phyloP scores from a whole-genome alignment of 192 early-diverging fungal genomes.

The Coemansia sp. region DNA sequence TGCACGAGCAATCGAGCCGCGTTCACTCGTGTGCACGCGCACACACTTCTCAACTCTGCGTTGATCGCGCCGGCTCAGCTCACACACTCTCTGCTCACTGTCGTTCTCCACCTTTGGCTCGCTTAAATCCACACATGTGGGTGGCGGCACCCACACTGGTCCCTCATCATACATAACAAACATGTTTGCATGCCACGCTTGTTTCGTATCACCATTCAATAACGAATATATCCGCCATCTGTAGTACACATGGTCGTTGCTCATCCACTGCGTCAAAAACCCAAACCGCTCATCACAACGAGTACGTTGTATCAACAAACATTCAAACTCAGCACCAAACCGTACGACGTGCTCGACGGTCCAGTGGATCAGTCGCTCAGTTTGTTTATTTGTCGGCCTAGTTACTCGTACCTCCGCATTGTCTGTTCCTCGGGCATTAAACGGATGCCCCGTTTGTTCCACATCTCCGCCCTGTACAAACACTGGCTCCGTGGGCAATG shows the following conservation, averaged over 20 bases:
- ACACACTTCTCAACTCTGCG: slow-evolving; percentile 32
- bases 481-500: slow-evolving; percentile 69
- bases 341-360: slow-evolving; percentile 76
- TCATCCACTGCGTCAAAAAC: slow-evolving; percentile 75
- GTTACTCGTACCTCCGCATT: slow-evolving; percentile 65
- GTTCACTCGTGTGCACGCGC: slow-evolving; percentile 15
- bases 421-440: slow-evolving; percentile 17
- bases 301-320: slow-evolving; percentile 64
- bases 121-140: slow-evolving; percentile 49
- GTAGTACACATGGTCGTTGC: slow-evolving; percentile 82
- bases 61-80: slow-evolving; percentile 24
- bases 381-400: slow-evolving; percentile 58
- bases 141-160: slow-evolving; percentile 83
- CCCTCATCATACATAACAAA: slow-evolving; percentile 88
- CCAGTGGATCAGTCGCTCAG: slow-evolving; percentile 75
- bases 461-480: slow-evolving; percentile 43
- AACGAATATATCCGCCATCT: slow-evolving; percentile 90
- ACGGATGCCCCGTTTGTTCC: slow-evolving; percentile 21
- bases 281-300: slow-evolving; percentile 62
- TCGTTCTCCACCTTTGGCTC: background rate
- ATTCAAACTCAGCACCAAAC: slow-evolving; percentile 77
- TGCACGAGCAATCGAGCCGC: slow-evolving; percentile 65
- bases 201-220: slow-evolving; percentile 76
- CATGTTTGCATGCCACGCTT: slow-evolving; percentile 70
- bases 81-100: slow-evolving; percentile 2